A percentile compares a stretch with the other conserved stretches of the same genome.
Conservation (phyloP, 805 yeast species). For the Vanderwaltozyma tropicalis region DNA sequence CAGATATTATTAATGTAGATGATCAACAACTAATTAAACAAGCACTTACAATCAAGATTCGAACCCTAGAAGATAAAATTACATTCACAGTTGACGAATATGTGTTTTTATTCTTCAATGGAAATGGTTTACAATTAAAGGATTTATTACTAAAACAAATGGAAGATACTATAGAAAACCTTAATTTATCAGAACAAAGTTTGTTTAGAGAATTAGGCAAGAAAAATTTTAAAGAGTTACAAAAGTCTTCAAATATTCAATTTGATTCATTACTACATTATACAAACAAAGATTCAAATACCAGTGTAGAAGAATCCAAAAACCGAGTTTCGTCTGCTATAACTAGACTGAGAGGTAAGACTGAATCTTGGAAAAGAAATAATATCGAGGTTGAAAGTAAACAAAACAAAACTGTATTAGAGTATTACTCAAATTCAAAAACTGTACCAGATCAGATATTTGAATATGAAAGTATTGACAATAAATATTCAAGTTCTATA, state of each 20-base stretch:
- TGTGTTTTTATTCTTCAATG: slow-evolving; percentile 54
- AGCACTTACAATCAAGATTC: slow-evolving; percentile 48
- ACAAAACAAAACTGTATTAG: background rate
- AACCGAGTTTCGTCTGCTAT: too few species aligned
- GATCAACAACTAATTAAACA: slow-evolving; percentile 44
- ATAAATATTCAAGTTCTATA: background rate
- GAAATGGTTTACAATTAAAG: slow-evolving; percentile 33
- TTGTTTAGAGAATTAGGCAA: background rate
- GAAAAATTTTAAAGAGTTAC: too few species aligned
- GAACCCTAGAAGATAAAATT: slow-evolving; percentile 46
- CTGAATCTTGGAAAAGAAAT: background rate
- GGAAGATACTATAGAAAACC: background rate
- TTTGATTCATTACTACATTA: too few species aligned
- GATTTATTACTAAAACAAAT: slow-evolving; percentile 23
- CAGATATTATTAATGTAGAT: slow-evolving; percentile 52
- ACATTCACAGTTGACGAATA: slow-evolving; percentile 56
- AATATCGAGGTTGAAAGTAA: background rate
- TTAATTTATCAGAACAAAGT: background rate
- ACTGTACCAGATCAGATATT: background rate
- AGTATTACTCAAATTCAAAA: background rate
- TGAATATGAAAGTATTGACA: background rate
- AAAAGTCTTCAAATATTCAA: too few species aligned
- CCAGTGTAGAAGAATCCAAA: too few species aligned
- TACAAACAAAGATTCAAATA: too few species aligned
- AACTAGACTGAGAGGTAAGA: too few species aligned